These are phyloP conservation scores for Crithidia brevicula DNA, from an alignment of 208 protist genomes.

Conservation along the genomic window DNA sequence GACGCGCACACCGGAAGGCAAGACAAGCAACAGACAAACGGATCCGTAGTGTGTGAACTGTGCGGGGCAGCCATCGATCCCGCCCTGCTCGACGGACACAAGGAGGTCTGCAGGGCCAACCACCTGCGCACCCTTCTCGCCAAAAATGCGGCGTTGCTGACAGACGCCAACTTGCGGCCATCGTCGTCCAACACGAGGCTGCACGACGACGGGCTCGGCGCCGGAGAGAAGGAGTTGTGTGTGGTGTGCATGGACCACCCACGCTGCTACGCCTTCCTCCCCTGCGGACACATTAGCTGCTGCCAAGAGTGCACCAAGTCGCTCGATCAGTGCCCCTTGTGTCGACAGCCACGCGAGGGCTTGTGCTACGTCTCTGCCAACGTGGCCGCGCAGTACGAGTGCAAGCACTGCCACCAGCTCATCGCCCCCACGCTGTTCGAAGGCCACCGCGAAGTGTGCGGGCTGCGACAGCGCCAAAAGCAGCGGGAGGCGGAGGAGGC, in stretches of 20 bases:
- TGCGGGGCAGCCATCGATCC: slow-evolving; percentile 58
- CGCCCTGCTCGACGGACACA: slow-evolving; percentile 60
- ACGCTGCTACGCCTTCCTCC: slow-evolving; percentile 79
- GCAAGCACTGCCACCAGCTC: slow-evolving; percentile 64
- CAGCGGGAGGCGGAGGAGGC: slow-evolving; percentile 25
- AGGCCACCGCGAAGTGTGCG: slow-evolving; percentile 87
- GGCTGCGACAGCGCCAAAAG: slow-evolving; percentile 43
- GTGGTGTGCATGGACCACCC: slow-evolving; percentile 71
- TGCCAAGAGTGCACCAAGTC: slow-evolving; percentile 63
- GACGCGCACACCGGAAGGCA: background rate
- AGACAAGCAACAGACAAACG: background rate
- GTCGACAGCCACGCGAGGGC: slow-evolving; percentile 54
- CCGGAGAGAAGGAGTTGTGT: slow-evolving; percentile 67
- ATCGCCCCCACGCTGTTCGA: slow-evolving; percentile 82
- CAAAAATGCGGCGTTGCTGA: slow-evolving; percentile 29
- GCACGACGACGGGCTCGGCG: slow-evolving; percentile 9
- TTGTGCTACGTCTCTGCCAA: slow-evolving; percentile 61
- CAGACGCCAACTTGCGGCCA: slow-evolving; percentile 16
- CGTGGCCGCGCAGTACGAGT: slow-evolving; percentile 62
- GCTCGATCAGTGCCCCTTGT: slow-evolving; percentile 78
- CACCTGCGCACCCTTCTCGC: slow-evolving; percentile 25
- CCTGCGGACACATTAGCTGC: slow-evolving; percentile 85
- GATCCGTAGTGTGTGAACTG: slow-evolving; percentile 34
- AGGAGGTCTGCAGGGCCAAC: slow-evolving; percentile 56
- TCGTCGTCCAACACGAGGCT: slow-evolving; percentile 14